These are phyloP conservation scores for Hemileccinum rubropunctum DNA, from an alignment of 768 basidiomycete species.

Conservation along the genomic window DNA sequence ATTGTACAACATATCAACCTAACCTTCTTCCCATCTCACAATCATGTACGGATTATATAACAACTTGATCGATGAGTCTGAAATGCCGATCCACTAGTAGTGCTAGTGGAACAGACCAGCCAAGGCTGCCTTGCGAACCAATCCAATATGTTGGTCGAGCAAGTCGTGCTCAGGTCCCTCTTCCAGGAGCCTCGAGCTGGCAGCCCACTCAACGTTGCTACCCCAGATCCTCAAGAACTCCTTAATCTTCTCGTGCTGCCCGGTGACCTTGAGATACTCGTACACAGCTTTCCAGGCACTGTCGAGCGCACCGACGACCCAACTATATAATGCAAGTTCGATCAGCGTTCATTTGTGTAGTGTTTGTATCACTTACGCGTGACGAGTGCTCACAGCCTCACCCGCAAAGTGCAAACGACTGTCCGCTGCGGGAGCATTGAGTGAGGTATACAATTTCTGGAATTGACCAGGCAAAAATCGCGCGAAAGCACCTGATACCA, in stretches of 20 bases:
- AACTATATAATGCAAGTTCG: constrained; percentile 15
- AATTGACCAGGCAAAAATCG: constrained; percentile 42
- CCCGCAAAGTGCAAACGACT: constrained; percentile 17
- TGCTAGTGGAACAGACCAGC: too few relatives aligned
- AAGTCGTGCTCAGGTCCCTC: not conserved
- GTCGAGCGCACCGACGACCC: constrained; percentile 39
- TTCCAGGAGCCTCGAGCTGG: not conserved
- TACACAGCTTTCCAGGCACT: constrained; percentile 35
- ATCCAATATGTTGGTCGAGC: constrained; percentile 5
- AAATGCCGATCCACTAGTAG: too few relatives aligned
- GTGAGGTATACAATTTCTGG: constrained; percentile 27
- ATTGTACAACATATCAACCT: too few relatives aligned
- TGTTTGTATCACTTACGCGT: constrained; percentile 10
- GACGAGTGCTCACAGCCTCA: constrained; percentile 14
- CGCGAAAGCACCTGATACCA: constrained; percentile 36
- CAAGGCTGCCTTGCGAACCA: not conserved
- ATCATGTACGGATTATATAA: too few relatives aligned
- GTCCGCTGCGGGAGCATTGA: constrained; percentile 30
- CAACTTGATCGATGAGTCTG: too few relatives aligned
- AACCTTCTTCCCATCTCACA: too few relatives aligned
- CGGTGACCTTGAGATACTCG: constrained; percentile 18
- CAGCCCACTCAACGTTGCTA: constrained; percentile 28
- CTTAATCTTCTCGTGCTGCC: constrained; percentile 5
- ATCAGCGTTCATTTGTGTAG: constrained; percentile 5
- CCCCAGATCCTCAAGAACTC: constrained; percentile 29